These are phyloP conservation scores for Paraurostyla sp. DNA, from an alignment of 73 alveolate genomes.

Conservation along the genomic window DNA sequence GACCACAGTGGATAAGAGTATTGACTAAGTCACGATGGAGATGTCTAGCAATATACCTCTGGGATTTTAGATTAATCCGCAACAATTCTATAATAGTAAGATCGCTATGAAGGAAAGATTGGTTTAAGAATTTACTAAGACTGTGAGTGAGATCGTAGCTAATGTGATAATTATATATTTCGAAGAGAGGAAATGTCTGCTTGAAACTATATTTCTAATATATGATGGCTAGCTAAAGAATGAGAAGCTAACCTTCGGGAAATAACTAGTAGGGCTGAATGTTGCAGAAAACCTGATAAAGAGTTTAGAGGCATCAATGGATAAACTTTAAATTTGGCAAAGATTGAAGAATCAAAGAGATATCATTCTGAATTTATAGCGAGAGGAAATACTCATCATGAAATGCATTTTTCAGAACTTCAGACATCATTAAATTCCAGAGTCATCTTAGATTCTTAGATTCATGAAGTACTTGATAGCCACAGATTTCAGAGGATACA, in stretches of 20 bases:
- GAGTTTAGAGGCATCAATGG: background rate
- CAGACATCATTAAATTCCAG: background rate
- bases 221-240: background rate
- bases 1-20: background rate
- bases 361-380: background rate
- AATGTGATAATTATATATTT: background rate
- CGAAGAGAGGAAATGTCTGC: background rate
- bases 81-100: background rate
- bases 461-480: background rate
- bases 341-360: background rate
- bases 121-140: background rate
- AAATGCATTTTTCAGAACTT: background rate
- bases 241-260: background rate
- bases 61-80: background rate
- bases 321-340: background rate
- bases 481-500: background rate
- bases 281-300: background rate
- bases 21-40: background rate
- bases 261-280: background rate
- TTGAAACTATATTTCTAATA: background rate
- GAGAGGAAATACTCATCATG: conserved; percentile 14
- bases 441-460: background rate
- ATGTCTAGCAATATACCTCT: background rate
- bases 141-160: background rate
- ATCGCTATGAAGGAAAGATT: background rate